Evolutionary conservation across 2,329 filamentous ascomycete genomes (phyloP).

Genomic region (Davidsoniella virescens): DNA sequence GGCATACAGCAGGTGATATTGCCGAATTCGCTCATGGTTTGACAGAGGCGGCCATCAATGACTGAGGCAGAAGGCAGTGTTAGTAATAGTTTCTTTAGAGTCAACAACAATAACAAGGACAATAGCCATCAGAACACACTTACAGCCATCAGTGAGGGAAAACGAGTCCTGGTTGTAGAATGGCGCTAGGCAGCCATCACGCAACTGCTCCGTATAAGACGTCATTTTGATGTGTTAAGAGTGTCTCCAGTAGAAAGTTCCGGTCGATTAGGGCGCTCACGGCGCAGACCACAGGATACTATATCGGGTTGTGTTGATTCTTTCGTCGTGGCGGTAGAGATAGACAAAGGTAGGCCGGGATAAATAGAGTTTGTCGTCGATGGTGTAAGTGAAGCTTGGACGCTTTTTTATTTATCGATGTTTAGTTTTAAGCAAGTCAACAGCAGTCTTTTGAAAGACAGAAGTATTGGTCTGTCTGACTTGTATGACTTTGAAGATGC

Average conservation of each 20-base stretch:
- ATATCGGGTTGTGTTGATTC: too few relatives aligned
- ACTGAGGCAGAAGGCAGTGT: conserved; percentile 26
- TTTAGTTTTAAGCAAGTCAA: too few relatives aligned
- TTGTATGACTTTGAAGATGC: too few relatives aligned
- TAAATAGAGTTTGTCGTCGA: neutral
- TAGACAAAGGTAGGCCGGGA: neutral
- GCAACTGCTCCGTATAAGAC: conserved; percentile 9
- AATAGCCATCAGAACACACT: neutral
- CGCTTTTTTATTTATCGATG: neutral
- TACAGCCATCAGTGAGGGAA: conserved; percentile 13
- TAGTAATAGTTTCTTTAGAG: conserved; percentile 15
- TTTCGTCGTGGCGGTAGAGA: neutral
- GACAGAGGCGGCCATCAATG: conserved; percentile 37
- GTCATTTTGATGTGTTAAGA: neutral
- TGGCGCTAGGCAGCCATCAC: conserved; percentile 11
- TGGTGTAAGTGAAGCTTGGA: neutral
- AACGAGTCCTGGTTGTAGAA: conserved; percentile 13
- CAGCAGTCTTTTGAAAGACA: too few relatives aligned
- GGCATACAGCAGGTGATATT: conserved; percentile 65
- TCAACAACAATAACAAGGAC: neutral
- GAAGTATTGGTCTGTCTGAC: too few relatives aligned
- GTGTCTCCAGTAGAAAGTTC: too few relatives aligned
- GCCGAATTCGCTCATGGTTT: conserved; percentile 24
- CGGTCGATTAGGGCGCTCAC: too few relatives aligned
- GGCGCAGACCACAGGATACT: too few relatives aligned